phyloP scores from a whole-genome alignment of 805 yeast species.

The Candida awuae region DNA sequence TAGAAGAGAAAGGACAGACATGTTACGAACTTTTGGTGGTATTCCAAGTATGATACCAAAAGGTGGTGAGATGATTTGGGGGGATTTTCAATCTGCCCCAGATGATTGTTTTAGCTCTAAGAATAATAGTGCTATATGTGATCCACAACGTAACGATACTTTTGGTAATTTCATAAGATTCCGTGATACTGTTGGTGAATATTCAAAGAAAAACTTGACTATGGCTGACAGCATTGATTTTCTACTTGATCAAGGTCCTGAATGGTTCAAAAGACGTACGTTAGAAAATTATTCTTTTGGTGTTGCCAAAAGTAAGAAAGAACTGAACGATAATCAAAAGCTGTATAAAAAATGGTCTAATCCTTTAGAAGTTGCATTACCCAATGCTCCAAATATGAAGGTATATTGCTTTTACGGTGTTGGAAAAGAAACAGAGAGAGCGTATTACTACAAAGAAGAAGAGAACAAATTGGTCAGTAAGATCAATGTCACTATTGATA shows the following conservation, averaged over 20 bases:
- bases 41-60: conserved; percentile 93
- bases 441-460: conserved; percentile 76
- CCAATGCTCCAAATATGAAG: conserved; percentile 89
- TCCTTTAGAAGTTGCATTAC: conserved; percentile 86
- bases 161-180: conserved; percentile 73
- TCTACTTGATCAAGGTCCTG: conserved; percentile 57
- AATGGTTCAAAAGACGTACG: conserved; percentile 65
- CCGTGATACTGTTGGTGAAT: conserved; percentile 35
- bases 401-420: conserved; percentile 88
- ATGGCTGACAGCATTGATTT: conserved; percentile 60
- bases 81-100: conserved; percentile 57
- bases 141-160: conserved; percentile 26
- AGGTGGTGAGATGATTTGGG: conserved; percentile 92
- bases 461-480: conserved; percentile 41
- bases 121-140: conserved; percentile 11
- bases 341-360: conserved; percentile 83
- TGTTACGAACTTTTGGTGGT: conserved; percentile 88
- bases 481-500: conserved; percentile 65
- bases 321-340: conserved; percentile 58
- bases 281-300: conserved; percentile 74
- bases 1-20: conserved; percentile 77
- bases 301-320: conserved; percentile 48
- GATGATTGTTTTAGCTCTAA: conserved; percentile 40
- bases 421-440: conserved; percentile 94
- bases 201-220: conserved; percentile 49